Percentiles rank a stretch among this genome's conserved stretches.
These are phyloP conservation scores for Plasmodium relictum DNA, from an alignment of 169 alveolate genomes.

Conservation along the genomic window DNA sequence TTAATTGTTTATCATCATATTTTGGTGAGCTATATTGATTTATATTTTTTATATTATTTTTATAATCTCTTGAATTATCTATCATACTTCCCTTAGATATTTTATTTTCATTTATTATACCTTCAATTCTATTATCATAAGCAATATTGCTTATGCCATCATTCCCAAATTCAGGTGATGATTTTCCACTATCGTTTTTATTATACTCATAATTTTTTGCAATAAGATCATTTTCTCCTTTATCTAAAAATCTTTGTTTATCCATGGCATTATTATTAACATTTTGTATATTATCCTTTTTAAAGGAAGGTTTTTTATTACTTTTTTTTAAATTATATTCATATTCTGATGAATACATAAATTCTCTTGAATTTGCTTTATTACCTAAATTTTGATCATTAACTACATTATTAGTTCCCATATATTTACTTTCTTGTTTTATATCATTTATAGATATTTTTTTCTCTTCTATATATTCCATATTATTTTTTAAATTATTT, in stretches of 20 bases:
- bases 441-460: constrained; percentile 4
- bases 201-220: constrained; percentile 33
- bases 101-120: constrained; percentile 14
- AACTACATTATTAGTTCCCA: not conserved
- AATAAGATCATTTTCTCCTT: constrained; percentile 8
- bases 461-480: constrained; percentile 18
- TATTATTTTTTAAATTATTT: not conserved
- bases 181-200: constrained; percentile 6
- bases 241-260: constrained; percentile 26
- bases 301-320: not conserved
- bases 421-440: constrained; percentile 3
- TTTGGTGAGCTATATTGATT: constrained; percentile 14
- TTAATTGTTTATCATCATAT: constrained; percentile 13
- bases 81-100: constrained; percentile 15
- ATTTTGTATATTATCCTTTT: not conserved
- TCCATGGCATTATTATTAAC: not conserved
- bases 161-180: constrained; percentile 24
- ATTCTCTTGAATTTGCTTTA: not conserved
- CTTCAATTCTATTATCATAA: constrained; percentile 15
- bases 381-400: not conserved
- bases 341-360: constrained; percentile 12
- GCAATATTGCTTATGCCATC: not conserved
- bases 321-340: constrained; percentile 16
- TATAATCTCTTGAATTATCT: constrained; percentile 25
- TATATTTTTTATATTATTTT: constrained; percentile 5